Evolutionary conservation across 352 stramenopile species (phyloP).

Genomic region (Thraustochytrium striatum): DNA sequence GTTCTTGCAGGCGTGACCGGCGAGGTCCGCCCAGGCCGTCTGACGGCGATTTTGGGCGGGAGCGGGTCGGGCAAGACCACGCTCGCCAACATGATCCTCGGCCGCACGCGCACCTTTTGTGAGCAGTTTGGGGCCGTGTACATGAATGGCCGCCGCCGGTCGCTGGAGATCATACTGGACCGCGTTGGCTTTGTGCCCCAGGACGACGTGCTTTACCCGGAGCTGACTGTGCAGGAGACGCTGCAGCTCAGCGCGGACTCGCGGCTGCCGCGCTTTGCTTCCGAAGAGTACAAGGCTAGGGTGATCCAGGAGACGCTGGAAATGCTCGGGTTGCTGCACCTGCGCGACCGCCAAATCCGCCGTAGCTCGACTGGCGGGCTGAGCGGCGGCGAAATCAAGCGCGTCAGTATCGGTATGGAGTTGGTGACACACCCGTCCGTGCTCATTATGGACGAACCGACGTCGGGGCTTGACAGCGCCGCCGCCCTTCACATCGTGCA

Average conservation of each 20-base stretch:
- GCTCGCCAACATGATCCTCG: conserved; percentile 22
- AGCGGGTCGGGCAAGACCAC: conserved; percentile 45
- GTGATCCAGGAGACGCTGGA: background rate
- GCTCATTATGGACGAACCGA: conserved; percentile 75
- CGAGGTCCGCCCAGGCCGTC: conserved; percentile 17
- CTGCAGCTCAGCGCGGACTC: background rate
- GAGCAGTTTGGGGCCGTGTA: conserved; percentile 6
- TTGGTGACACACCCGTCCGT: conserved; percentile 69
- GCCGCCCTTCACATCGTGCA: conserved; percentile 69
- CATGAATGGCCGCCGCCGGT: conserved; percentile 31
- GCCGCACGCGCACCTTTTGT: conserved; percentile 14
- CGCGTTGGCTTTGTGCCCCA: conserved; percentile 55
- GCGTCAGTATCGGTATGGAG: conserved; percentile 78
- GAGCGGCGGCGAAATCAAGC: conserved; percentile 69
- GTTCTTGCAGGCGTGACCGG: conserved; percentile 16
- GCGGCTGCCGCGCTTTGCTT: conserved; percentile 1
- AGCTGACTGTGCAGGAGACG: conserved; percentile 38
- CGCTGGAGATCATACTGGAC: conserved; percentile 65
- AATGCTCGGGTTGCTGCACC: conserved; percentile 15
- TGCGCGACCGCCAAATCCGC: conserved; percentile 1
- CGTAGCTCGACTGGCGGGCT: background rate
- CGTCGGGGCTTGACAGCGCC: conserved; percentile 71
- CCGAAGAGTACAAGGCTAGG: background rate
- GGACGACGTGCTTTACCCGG: conserved; percentile 39
- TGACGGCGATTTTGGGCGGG: conserved; percentile 36